phyloP scores from a whole-genome alignment of 257 asterid species.

The Fraxinus anomala region DNA sequence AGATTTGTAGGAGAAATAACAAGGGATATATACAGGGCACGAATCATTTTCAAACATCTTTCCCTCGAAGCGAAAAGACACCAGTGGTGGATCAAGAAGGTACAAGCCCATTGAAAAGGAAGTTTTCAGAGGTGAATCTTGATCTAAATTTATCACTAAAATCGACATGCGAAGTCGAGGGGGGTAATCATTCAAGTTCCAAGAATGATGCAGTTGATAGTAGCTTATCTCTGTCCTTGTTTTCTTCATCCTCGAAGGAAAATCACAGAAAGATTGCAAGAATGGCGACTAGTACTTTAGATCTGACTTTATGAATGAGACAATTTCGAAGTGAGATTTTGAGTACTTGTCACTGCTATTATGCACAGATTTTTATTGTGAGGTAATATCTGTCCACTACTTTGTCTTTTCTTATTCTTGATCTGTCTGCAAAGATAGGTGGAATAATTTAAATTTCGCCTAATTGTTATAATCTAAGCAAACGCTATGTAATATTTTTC shows the following conservation, averaged over 20 bases:
- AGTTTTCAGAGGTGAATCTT: constrained; percentile 48
- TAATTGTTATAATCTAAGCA: constrained; percentile 23
- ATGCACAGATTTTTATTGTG: constrained; percentile 30
- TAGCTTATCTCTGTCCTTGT: constrained; percentile 61
- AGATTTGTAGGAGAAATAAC: constrained; percentile 27
- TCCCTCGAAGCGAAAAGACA: neutral
- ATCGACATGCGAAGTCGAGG: constrained; percentile 28
- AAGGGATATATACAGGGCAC: constrained; percentile 17
- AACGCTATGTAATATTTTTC: constrained; percentile 13
- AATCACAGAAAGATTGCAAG: constrained; percentile 33
- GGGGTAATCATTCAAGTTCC: constrained; percentile 7
- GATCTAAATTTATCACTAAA: constrained; percentile 70
- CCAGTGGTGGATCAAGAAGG: constrained; percentile 5
- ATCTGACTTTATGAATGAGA: constrained; percentile 82
- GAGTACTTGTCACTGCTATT: constrained; percentile 51
- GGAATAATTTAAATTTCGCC: constrained; percentile 12
- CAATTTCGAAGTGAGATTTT: constrained; percentile 78
- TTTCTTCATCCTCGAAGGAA: constrained; percentile 45
- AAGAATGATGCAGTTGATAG: constrained; percentile 42
- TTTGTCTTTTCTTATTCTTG: constrained; percentile 36
- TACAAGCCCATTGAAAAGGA: constrained; percentile 42
- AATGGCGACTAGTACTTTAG: constrained; percentile 45
- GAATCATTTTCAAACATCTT: constrained; percentile 16
- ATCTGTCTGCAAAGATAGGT: constrained; percentile 40
- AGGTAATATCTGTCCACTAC: constrained; percentile 39